A percentile compares a stretch with the other conserved stretches of the same genome.
Evolutionary conservation across 1,284 basidiomycete genomes (phyloP).

Genomic region (Pulchroboletus neoregius): DNA sequence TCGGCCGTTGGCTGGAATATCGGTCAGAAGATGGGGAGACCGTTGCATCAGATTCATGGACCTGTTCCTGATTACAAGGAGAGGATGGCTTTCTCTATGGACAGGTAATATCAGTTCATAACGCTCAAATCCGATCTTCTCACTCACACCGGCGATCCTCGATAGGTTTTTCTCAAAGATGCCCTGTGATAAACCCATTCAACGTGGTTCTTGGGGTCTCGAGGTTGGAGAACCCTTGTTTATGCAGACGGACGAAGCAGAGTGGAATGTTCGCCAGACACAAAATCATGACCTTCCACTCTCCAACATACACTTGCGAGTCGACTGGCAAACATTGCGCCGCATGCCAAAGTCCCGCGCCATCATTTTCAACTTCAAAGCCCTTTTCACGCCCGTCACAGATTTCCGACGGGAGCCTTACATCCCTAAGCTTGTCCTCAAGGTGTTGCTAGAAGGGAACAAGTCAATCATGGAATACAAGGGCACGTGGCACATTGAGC

Average conservation of each 20-base stretch:
- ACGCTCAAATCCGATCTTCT: not conserved
- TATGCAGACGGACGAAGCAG: constrained; percentile 37
- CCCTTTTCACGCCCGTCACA: constrained; percentile 46
- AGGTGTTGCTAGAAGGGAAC: constrained; percentile 39
- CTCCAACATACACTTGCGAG: constrained; percentile 43
- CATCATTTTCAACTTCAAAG: constrained; percentile 51
- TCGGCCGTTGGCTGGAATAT: constrained; percentile 50
- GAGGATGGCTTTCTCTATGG: constrained; percentile 46
- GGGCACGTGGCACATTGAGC: constrained; percentile 38
- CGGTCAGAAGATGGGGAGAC: constrained; percentile 42
- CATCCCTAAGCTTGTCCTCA: constrained; percentile 43
- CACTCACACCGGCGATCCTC: not conserved
- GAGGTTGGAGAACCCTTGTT: constrained; percentile 47
- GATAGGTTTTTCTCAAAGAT: constrained; percentile 46
- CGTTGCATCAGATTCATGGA: constrained; percentile 43
- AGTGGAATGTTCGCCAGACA: constrained; percentile 32
- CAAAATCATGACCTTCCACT: constrained; percentile 37
- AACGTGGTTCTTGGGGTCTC: constrained; percentile 48
- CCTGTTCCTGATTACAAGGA: constrained; percentile 48
- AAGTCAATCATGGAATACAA: constrained; percentile 42
- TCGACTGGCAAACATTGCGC: constrained; percentile 54
- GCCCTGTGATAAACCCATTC: constrained; percentile 44
- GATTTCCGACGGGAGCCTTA: constrained; percentile 43
- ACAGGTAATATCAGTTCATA: constrained; percentile 35
- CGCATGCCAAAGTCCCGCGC: constrained; percentile 43